Evolutionary conservation across 371 early-diverging fungal species (phyloP).

Genomic region (Coemansia linderi): DNA sequence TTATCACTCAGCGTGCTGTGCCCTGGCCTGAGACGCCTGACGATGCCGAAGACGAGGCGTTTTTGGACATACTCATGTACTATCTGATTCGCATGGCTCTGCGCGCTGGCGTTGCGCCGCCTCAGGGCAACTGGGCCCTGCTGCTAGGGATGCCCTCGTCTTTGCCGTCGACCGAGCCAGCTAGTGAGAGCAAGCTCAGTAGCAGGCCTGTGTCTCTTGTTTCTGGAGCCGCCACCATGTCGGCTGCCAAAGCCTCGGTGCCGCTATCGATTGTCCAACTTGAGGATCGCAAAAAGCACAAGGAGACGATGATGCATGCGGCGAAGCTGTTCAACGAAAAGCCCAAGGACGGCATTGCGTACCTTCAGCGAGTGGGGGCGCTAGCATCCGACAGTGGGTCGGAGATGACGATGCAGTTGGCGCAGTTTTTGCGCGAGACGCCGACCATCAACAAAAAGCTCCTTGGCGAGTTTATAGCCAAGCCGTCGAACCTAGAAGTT

Average conservation of each 20-base stretch:
- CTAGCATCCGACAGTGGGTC: conserved; percentile 46
- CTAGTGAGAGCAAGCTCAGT: neutral
- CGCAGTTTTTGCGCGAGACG: conserved; percentile 70
- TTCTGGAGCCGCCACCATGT: neutral
- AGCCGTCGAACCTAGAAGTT: conserved; percentile 74
- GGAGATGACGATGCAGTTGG: conserved; percentile 65
- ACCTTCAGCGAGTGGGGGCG: conserved; percentile 58
- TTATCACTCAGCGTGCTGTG: conserved; percentile 61
- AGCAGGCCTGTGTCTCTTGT: neutral
- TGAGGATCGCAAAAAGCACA: conserved; percentile 56
- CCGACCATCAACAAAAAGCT: conserved; percentile 76
- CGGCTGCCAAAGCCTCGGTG: neutral
- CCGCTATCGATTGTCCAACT: conserved; percentile 38
- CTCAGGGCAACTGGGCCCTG: conserved; percentile 35
- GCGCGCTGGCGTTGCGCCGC: conserved; percentile 57
- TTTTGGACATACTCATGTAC: conserved; percentile 78
- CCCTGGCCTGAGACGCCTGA: conserved; percentile 44
- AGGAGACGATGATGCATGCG: conserved; percentile 75
- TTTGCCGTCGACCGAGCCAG: neutral
- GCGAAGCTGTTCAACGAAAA: conserved; percentile 81
- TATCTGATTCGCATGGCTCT: conserved; percentile 79
- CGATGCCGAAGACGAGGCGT: conserved; percentile 54
- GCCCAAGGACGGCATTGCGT: conserved; percentile 81
- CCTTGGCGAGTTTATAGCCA: conserved; percentile 88
- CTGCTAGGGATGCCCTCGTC: conserved; percentile 41